Conservation (phyloP, 257 asterid genomes). For the Plantago major region DNA sequence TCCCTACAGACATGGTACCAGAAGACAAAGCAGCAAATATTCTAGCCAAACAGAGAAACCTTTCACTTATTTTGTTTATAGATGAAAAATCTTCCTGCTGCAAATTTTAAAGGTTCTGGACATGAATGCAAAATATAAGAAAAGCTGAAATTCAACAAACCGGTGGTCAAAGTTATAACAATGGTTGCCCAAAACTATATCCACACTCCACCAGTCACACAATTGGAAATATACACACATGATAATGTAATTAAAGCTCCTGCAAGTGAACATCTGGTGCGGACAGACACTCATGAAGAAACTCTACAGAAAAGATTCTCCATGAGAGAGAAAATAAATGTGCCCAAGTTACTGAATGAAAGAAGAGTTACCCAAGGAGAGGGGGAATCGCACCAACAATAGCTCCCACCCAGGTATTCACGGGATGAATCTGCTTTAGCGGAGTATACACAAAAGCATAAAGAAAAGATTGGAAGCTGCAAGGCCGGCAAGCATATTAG, state of each 20-base stretch:
- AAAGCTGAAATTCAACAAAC: too few species aligned
- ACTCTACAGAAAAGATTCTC: not conserved
- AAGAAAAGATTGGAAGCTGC: slow-evolving; percentile 87
- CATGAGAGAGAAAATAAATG: too few species aligned
- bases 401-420: slow-evolving; percentile 98
- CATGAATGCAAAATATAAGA: too few species aligned
- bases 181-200: too few species aligned
- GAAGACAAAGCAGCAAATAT: not conserved
- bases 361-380: slow-evolving; percentile 73
- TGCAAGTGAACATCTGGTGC: too few species aligned
- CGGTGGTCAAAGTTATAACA: too few species aligned
- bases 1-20: not conserved
- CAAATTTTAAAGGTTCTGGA: too few species aligned
- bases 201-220: not conserved
- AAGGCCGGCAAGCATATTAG: slow-evolving; percentile 90
- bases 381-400: slow-evolving; percentile 98
- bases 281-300: too few species aligned
- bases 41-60: not conserved
- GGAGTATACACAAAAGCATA: slow-evolving; percentile 95
- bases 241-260: not conserved
- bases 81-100: too few species aligned
- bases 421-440: slow-evolving; percentile 86
- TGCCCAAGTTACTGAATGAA: slow-evolving; percentile 2
- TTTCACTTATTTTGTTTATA: too few species aligned
- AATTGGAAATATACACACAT: not conserved